Evolutionary conservation across 225 moss, liverwort and hornwort genomes (phyloP).

Genomic region (Marchantia polymorpha): DNA sequence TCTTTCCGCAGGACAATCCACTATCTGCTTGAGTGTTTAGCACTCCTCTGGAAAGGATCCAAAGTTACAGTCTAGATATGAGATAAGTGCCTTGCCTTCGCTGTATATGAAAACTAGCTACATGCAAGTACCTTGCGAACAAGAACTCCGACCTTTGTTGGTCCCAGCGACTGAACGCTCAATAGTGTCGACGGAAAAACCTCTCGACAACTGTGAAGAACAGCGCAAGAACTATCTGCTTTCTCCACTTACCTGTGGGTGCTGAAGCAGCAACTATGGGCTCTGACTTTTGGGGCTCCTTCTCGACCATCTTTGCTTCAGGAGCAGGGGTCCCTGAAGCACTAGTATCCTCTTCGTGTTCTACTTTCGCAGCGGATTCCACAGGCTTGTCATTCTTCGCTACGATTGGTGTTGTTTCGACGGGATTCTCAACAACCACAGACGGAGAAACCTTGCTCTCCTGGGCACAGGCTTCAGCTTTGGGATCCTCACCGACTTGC

Average conservation of each 20-base stretch:
- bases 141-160: background rate
- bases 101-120: background rate
- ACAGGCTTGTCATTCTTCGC: background rate
- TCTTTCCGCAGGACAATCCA: background rate
- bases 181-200: background rate
- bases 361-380: background rate
- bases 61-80: background rate
- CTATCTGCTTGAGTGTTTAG: background rate
- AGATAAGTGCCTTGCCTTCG: background rate
- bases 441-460: too few relatives aligned
- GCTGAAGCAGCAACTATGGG: background rate
- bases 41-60: background rate
- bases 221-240: background rate
- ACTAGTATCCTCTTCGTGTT: background rate
- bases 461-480: background rate
- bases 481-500: background rate
- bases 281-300: background rate
- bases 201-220: conserved; percentile 1
- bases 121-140: background rate
- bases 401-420: background rate
- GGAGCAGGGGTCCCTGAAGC: background rate
- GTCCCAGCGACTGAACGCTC: background rate
- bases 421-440: too few relatives aligned
- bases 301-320: too few relatives aligned
- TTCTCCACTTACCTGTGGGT: conserved; percentile 6